phyloP scores from a whole-genome alignment of 2,329 filamentous ascomycete species.

The Penicillium paneum region DNA sequence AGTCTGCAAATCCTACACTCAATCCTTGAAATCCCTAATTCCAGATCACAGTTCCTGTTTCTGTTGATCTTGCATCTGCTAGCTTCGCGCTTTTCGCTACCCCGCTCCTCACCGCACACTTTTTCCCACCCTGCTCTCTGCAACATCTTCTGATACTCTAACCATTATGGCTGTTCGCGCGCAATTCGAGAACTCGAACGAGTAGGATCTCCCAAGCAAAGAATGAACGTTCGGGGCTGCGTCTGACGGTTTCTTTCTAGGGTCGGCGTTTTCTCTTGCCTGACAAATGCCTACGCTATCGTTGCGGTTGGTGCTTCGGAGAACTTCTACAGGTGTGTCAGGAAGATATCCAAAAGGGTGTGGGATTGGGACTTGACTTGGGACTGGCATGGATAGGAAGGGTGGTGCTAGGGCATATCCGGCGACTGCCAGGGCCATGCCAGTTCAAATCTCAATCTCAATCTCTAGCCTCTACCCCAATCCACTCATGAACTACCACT shows the following conservation, averaged over 20 bases:
- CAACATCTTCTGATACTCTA: constrained; percentile 4
- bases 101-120: constrained; percentile 4
- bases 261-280: constrained; percentile 92
- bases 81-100: constrained; percentile 12
- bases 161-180: constrained; percentile 48
- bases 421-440: background rate
- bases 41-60: background rate
- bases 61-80: background rate
- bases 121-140: background rate
- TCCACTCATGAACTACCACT: background rate
- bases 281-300: constrained; percentile 96
- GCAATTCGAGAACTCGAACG: constrained; percentile 52
- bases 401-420: background rate
- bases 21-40: background rate
- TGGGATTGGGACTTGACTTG: background rate
- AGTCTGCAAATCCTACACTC: background rate
- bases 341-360: background rate
- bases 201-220: constrained; percentile 32
- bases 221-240: no score
- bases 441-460: background rate
- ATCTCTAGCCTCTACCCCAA: background rate
- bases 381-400: background rate
- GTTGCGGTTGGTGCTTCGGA: constrained; percentile 92
- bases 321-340: constrained; percentile 85
- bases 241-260: constrained; percentile 47